Percentiles rank a stretch among this genome's conserved stretches.
phyloP scores from a whole-genome alignment of 139 green algal species.

The Coccomyxa sp. region DNA sequence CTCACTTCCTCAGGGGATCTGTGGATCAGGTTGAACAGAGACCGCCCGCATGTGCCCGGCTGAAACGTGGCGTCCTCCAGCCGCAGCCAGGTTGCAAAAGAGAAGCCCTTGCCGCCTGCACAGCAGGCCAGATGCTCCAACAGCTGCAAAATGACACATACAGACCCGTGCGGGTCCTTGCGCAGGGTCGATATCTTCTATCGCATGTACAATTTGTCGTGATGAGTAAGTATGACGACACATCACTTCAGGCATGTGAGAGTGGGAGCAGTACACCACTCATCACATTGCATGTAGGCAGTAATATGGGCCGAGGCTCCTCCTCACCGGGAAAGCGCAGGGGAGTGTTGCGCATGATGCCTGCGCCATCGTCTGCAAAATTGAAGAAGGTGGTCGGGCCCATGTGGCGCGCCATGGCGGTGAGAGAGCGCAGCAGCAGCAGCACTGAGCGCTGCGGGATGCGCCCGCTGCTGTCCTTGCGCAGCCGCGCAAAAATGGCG shows the following conservation, averaged over 20 bases:
- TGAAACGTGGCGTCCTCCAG: conserved; percentile 18
- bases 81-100: conserved; percentile 37
- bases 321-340: conserved; percentile 12
- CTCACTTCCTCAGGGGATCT: neutral
- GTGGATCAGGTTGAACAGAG: conserved; percentile 24
- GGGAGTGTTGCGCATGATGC: conserved; percentile 20
- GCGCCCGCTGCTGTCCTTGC: neutral
- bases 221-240: too few species aligned
- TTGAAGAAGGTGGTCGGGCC: conserved; percentile 39
- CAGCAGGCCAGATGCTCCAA: neutral
- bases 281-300: too few species aligned
- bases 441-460: conserved; percentile 5
- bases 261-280: too few species aligned
- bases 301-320: too few species aligned
- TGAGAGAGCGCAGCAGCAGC: conserved; percentile 23
- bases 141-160: neutral
- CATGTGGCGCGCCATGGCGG: conserved; percentile 24
- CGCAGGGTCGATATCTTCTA: too few species aligned
- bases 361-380: conserved; percentile 14
- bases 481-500: conserved; percentile 28
- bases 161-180: too few species aligned
- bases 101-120: conserved; percentile 28
- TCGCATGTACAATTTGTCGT: neutral
- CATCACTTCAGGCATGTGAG: too few species aligned
- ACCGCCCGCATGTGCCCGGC: neutral